Conservation (phyloP, 805 yeast genomes). For the Debaryomyces hansenii region DNA sequence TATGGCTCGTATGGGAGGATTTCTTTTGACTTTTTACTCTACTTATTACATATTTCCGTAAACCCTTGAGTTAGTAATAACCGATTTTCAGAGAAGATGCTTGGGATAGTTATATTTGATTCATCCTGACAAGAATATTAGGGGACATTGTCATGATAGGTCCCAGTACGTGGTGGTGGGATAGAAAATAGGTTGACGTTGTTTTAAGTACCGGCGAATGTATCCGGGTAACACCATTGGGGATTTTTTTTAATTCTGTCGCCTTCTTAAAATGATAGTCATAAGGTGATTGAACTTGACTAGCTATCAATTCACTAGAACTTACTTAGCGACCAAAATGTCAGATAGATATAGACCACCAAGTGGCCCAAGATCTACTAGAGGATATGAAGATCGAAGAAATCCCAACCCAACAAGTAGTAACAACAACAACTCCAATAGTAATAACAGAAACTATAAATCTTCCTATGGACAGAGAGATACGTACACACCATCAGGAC, state of each 20-base stretch:
- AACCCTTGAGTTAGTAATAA: not conserved
- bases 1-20: not conserved
- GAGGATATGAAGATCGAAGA: conserved; percentile 13
- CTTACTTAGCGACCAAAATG: conserved; percentile 15
- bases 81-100: not conserved
- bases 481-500: conserved; percentile 8
- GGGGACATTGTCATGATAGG: not conserved
- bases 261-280: not conserved
- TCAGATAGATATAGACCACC: conserved; percentile 36
- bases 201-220: not conserved
- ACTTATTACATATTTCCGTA: not conserved
- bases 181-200: too few relatives aligned
- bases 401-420: not conserved
- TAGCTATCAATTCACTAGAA: not conserved
- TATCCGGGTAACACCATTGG: not conserved
- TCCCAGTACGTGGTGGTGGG: too few relatives aligned
- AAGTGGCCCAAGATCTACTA: conserved; percentile 23
- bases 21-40: not conserved
- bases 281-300: not conserved
- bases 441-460: conserved; percentile 6
- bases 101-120: not conserved
- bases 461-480: conserved; percentile 11
- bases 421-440: conserved; percentile 1
- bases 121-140: not conserved
- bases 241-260: not conserved